phyloP scores from a whole-genome alignment of 495 filamentous ascomycete species.

The Neurospora cerealis region DNA sequence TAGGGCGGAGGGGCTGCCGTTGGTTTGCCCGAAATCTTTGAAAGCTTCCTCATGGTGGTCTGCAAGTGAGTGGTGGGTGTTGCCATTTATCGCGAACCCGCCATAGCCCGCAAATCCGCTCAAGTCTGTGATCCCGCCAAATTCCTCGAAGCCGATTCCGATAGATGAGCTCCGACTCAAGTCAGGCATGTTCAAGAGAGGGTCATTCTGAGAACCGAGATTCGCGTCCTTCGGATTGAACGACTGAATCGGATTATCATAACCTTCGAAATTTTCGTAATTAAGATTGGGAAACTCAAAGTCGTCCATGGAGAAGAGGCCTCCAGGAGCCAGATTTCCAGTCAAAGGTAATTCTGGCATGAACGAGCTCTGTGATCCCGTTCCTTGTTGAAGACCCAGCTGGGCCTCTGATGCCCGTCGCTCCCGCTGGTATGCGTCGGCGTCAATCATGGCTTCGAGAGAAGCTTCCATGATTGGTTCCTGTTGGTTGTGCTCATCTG shows the following conservation, averaged over 20 bases:
- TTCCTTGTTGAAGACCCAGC: background rate
- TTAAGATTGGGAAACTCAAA: background rate
- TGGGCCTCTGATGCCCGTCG: background rate
- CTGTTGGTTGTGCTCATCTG: background rate
- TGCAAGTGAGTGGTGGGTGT: background rate
- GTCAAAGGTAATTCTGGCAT: background rate
- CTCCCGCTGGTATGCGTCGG: background rate
- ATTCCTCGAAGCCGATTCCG: background rate
- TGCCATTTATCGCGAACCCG: background rate
- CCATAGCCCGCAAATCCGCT: background rate
- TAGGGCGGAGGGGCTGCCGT: background rate
- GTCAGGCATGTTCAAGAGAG: background rate
- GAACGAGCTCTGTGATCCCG: background rate
- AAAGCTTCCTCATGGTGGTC: background rate
- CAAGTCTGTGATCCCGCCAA: background rate
- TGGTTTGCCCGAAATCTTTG: background rate
- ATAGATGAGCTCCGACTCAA: background rate
- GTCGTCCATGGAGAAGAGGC: background rate
- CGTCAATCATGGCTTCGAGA: background rate
- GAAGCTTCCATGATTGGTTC: background rate
- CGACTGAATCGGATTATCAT: background rate
- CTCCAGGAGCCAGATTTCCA: background rate
- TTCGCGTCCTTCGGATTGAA: background rate
- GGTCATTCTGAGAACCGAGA: background rate
- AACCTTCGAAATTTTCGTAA: background rate